Evolutionary conservation across 768 basidiomycete genomes (phyloP), one percentile per base, ranked within the genome.

Genomic region (Lentinula sp.): DNA sequence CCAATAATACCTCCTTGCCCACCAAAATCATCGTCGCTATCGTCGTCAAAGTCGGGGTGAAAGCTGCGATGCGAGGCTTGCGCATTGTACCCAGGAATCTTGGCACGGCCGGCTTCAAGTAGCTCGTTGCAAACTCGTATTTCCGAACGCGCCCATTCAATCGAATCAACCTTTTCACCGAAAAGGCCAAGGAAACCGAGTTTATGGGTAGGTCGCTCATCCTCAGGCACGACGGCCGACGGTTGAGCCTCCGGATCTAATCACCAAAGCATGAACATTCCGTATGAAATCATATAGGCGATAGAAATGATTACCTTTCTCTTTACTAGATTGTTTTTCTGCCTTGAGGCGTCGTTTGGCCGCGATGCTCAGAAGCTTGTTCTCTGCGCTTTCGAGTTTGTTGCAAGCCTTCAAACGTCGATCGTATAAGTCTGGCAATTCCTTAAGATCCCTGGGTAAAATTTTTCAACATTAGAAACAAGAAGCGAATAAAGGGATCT

Each of bases 121-220:
- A 83, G 66, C 18, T 68, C 68, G 16, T 79, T 84, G 60, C 85
- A 84, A 1, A 76, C 67, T 1, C 74, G 72, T 60, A 97, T 91
- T 73, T 95, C 90, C 18, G 81, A 76, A 35, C 91, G 79, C 18
- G 87, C 85, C 94, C 95, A 97, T 2, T 94, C 87, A 69, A 98
- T 94, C 2, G 90, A 84, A 74, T 98, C 97, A 15, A 98, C 95
- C 72, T 96, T 90, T 71, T 92, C 72, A 7, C 97, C 97, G 3
- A 85, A 74, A 28, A 96, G 77, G 1, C 76, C 76, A 4, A 83
- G 64, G 68, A 80, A 80, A 8, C 85, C 78, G 6, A 95, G 82
- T 48, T 87, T 85, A 69, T 93, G 92, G 0, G 85, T 84, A 0
- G 96, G 97, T 1, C 96, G 84, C 66, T 91, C 76, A 28, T 81